Evolutionary conservation across 352 stramenopile genomes (phyloP), one percentile per base, ranked within the genome.

Genomic region (Globisporangium echinulatum): DNA sequence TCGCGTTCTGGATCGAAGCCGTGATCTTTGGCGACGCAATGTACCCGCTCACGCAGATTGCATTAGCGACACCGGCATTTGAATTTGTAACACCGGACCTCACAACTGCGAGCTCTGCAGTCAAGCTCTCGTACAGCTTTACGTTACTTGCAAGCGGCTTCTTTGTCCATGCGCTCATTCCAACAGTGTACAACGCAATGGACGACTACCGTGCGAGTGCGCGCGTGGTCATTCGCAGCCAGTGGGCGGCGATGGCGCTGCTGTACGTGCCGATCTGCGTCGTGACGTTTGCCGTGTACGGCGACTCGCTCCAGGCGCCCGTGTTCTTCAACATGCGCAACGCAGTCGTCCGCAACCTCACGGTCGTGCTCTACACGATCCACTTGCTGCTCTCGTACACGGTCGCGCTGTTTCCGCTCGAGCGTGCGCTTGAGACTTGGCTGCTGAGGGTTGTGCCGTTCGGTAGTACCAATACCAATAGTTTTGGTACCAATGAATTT

Each of bases 281-380:
- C 56, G 67, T 92, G 51, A 89, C 80, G 25, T 92, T 85, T 61
- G 79, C 82, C 1, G 82, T 90, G 8, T 92, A 92, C 56, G 82
- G 82, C 2, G 71, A 72, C n/a, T 88, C 78, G 37, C 72, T 92
- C 1, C 68, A 90, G 63, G 80, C 82, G 37, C 82, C 82, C 0
- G 76, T 92, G 25, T 88, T 92, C 62, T 92, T 92, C 65, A 92
- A 92, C 58, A 87, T 92, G 79, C 78, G 82, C 52, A 92, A 90
- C 63, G 59, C 67, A 7, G 65, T 88, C 54, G 80, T 92, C 58
- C 79, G 79, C 39, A 82, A 87, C 59, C 47, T 92, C 40, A 76
- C 82, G 11, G 83, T 89, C 57, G 77, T 89, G 63, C 62, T 92
- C 57, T 92, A 90, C 69, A 77, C 67, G 47, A 82, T 89, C 49